Percentiles rank a stretch among this genome's conserved stretches.
Conservation (phyloP, 129 eudicot species). For the Solidago caesia region DNA sequence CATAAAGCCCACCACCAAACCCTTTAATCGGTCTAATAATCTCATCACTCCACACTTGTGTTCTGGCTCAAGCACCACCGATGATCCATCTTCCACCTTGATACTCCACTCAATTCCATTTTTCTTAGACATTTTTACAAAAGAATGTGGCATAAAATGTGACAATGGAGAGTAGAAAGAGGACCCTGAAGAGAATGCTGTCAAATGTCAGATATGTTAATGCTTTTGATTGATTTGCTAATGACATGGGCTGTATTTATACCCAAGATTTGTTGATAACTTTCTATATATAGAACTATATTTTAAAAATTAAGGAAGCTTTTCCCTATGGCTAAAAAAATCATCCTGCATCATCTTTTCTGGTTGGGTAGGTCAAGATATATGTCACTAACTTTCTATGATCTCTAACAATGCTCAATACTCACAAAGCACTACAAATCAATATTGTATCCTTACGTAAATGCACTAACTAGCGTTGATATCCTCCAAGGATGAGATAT, state of each 20-base stretch:
- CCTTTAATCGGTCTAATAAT: conserved; percentile 36
- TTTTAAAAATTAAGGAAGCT: conserved; percentile 11
- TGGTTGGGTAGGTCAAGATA: conserved; percentile 47
- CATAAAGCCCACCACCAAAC: conserved; percentile 24
- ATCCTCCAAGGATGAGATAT: conserved; percentile 12
- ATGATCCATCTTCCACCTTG: conserved; percentile 38
- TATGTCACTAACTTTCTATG: conserved; percentile 32
- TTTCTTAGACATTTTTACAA: conserved; percentile 36
- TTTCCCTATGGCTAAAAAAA: conserved; percentile 18
- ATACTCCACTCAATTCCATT: conserved; percentile 63
- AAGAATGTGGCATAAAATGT: not conserved
- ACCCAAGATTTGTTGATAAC: conserved; percentile 27
- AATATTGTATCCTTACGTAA: conserved; percentile 35
- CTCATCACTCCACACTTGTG: conserved; percentile 23
- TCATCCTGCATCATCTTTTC: conserved; percentile 28
- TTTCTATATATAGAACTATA: conserved; percentile 24
- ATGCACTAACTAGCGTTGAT: conserved; percentile 27
- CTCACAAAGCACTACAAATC: conserved; percentile 39
- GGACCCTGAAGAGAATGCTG: conserved; percentile 13
- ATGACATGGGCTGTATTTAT: conserved; percentile 29
- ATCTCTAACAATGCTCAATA: conserved; percentile 37
- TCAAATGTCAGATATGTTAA: conserved; percentile 23
- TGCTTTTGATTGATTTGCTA: conserved; percentile 14
- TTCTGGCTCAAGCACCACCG: conserved; percentile 43
- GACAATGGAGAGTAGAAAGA: not conserved